A percentile compares a stretch with the other conserved stretches of the same genome.
phyloP scores from a whole-genome alignment of 1,284 basidiomycete species.

The Cerioporus squamosus region DNA sequence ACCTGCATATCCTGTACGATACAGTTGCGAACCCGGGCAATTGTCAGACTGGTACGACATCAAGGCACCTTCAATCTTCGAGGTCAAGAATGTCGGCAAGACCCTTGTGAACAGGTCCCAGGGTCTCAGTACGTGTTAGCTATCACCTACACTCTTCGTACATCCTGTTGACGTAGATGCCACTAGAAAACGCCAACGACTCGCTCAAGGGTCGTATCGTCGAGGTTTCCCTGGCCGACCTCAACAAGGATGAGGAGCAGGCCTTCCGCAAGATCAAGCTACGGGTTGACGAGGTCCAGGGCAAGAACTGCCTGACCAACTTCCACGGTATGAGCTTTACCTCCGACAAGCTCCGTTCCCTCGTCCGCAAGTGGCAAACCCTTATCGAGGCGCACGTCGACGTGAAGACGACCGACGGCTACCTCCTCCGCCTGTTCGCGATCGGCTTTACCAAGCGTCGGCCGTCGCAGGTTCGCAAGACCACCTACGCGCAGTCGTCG shows the following conservation, averaged over 20 bases:
- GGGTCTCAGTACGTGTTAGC: constrained; percentile 84
- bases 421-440: constrained; percentile 98
- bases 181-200: constrained; percentile 96
- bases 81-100: constrained; percentile 97
- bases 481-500: constrained; percentile 95
- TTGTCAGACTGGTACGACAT: constrained; percentile 96
- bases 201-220: constrained; percentile 97
- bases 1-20: background rate
- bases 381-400: constrained; percentile 99
- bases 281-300: constrained; percentile 96
- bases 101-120: constrained; percentile 98
- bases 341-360: constrained; percentile 99
- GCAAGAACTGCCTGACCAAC: constrained; percentile 99
- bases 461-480: constrained; percentile 97
- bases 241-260: constrained; percentile 99
- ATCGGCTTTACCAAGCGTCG: constrained; percentile 99
- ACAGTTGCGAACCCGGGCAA: no score
- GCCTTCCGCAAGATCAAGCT: constrained; percentile 99
- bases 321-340: constrained; percentile 99
- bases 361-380: constrained; percentile 99
- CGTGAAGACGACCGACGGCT: constrained; percentile 99
- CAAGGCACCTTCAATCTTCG: constrained; percentile 98
- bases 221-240: constrained; percentile 96
- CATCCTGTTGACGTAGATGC: constrained; percentile 8
- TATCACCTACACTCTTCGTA: background rate